These are phyloP conservation scores for Oryza punctata DNA, from an alignment of 176 grass and related monocot species.

Conservation along the genomic window DNA sequence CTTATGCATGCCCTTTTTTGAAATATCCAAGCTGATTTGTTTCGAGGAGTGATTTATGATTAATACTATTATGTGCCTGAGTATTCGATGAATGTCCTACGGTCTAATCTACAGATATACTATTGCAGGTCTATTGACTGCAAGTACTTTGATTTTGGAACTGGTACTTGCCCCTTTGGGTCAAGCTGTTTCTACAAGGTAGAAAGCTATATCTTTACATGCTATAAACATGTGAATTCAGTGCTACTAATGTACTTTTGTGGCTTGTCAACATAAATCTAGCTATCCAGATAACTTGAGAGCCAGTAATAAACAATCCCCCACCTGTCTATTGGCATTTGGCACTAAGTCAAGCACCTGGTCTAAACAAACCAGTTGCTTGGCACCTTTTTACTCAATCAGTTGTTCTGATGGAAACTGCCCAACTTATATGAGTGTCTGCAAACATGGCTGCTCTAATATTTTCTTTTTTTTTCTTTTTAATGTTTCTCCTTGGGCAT, in stretches of 20 bases:
- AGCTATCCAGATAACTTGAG: conserved; percentile 10
- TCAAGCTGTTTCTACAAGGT: conserved; percentile 86
- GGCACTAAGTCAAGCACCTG: background rate
- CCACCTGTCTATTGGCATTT: background rate
- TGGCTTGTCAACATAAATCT: background rate
- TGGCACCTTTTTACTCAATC: background rate
- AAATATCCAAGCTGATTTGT: background rate
- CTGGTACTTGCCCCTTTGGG: conserved; percentile 83
- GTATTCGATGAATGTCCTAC: conserved; percentile 2
- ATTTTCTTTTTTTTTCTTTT: background rate
- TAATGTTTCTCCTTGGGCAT: background rate
- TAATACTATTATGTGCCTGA: background rate
- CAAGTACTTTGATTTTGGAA: conserved; percentile 97
- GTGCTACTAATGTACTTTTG: conserved; percentile 3
- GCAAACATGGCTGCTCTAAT: background rate
- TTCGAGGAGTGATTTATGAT: conserved; percentile 24
- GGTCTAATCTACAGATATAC: conserved; percentile 35
- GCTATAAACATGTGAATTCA: conserved; percentile 20
- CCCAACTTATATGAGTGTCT: background rate
- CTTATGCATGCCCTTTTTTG: background rate
- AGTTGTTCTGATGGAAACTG: background rate
- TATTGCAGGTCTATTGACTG: conserved; percentile 92
- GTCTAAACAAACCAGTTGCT: background rate
- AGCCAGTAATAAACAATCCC: background rate
- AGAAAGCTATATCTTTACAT: conserved; percentile 34